phyloP scores from a whole-genome alignment of 2,329 filamentous ascomycete genomes.

The Penicillium decumbens region DNA sequence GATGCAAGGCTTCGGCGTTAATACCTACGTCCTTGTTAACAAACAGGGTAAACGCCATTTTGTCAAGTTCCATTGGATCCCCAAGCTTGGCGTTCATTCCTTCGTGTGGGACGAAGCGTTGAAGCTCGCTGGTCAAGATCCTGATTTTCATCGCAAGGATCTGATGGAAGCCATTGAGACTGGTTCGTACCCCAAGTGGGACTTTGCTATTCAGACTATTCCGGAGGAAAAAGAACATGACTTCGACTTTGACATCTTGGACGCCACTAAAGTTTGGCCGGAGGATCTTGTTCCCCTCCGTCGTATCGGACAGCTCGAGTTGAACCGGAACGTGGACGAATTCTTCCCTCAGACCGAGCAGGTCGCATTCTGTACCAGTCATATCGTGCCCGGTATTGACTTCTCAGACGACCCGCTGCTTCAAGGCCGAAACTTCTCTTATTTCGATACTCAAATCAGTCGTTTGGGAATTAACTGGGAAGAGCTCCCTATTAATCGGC shows the following conservation, averaged over 20 bases:
- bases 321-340: constrained; percentile 75
- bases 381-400: constrained; percentile 73
- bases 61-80: constrained; percentile 35
- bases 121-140: constrained; percentile 68
- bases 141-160: constrained; percentile 77
- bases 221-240: constrained; percentile 66
- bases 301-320: constrained; percentile 72
- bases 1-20: constrained; percentile 37
- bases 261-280: constrained; percentile 81
- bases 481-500: constrained; percentile 71
- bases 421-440: constrained; percentile 66
- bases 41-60: constrained; percentile 30
- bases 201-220: constrained; percentile 72
- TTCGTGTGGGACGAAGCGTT: constrained; percentile 62
- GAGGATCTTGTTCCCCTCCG: constrained; percentile 69
- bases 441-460: constrained; percentile 53
- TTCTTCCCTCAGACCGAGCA: constrained; percentile 81
- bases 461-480: constrained; percentile 71
- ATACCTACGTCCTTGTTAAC: constrained; percentile 32
- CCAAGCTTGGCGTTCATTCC: constrained; percentile 32
- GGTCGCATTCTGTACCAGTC: constrained; percentile 73
- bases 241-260: constrained; percentile 80
- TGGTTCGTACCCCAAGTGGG: constrained; percentile 69
- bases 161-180: constrained; percentile 68
- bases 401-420: constrained; percentile 70